A percentile compares a stretch with the other conserved stretches of the same genome.
Conservation (phyloP, 2,329 filamentous ascomycete species). For the Cordyceps pruinosa region DNA sequence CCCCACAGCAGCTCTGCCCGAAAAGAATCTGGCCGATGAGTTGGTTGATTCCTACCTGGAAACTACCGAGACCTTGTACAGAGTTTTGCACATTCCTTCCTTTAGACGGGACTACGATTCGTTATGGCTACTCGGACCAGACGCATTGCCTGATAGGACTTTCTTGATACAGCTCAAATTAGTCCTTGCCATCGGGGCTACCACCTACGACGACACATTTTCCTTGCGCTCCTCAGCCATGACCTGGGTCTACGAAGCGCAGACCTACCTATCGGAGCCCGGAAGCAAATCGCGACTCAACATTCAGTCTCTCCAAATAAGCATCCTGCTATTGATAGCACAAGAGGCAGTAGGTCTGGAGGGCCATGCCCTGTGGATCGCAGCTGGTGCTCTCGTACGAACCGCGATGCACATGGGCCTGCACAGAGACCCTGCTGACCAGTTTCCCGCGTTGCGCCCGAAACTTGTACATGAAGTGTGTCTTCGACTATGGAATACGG, state of each 20-base stretch:
- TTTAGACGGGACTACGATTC: conserved; percentile 43
- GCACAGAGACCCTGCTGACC: conserved; percentile 38
- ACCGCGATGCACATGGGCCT: conserved; percentile 44
- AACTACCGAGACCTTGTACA: conserved; percentile 40
- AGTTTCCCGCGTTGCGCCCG: conserved; percentile 27
- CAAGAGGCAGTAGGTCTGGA: conserved; percentile 31
- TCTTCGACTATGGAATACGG: conserved; percentile 45
- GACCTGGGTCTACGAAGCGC: conserved; percentile 51
- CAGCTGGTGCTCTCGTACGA: conserved; percentile 36
- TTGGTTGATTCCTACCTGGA: conserved; percentile 43
- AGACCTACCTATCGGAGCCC: conserved; percentile 46
- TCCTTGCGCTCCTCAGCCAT: conserved; percentile 42
- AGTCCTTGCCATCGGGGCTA: conserved; percentile 51
- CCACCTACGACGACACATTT: conserved; percentile 42
- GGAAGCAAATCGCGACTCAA: conserved; percentile 44
- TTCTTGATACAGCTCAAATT: conserved; percentile 53
- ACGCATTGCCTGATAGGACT: conserved; percentile 24
- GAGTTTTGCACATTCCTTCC: conserved; percentile 44
- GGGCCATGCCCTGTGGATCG: conserved; percentile 41
- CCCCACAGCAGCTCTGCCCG: conserved; percentile 38
- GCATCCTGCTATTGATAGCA: conserved; percentile 37
- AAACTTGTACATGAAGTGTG: conserved; percentile 38
- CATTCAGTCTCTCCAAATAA: conserved; percentile 42
- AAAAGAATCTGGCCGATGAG: conserved; percentile 37
- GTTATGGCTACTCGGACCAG: conserved; percentile 40